A percentile compares a stretch with the other conserved stretches of the same genome.
Conservation (phyloP, 192 early-diverging fungal species). For the Dissophora globulifera region DNA sequence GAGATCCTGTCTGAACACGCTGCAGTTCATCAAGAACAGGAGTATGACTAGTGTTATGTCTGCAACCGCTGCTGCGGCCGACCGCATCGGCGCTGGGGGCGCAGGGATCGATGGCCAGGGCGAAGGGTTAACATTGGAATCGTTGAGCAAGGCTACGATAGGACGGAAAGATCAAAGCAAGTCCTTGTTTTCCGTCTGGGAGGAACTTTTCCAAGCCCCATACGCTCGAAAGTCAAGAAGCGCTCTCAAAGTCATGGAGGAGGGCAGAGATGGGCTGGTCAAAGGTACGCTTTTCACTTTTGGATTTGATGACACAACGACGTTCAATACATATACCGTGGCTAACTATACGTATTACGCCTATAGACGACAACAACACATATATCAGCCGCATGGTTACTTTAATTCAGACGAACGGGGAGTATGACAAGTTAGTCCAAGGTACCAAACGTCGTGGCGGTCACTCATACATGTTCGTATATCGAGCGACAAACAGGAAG, state of each 20-base stretch:
- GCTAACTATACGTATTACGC: too few relatives aligned
- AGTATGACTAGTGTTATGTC: conserved; percentile 6
- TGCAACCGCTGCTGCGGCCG: background rate
- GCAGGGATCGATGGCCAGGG: conserved; percentile 3
- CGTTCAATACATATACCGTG: too few relatives aligned
- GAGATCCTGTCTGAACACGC: conserved; percentile 85
- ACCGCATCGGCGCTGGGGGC: conserved; percentile 1
- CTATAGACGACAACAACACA: conserved; percentile 47
- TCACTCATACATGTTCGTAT: too few relatives aligned
- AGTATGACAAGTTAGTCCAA: conserved; percentile 88
- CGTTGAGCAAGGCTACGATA: conserved; percentile 57
- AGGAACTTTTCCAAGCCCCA: conserved; percentile 75
- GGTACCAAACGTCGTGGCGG: too few relatives aligned
- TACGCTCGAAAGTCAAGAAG: conserved; percentile 39
- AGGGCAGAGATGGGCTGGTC: conserved; percentile 37
- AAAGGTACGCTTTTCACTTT: conserved; percentile 19
- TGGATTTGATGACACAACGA: background rate
- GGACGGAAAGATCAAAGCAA: conserved; percentile 86
- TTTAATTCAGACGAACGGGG: conserved; percentile 73
- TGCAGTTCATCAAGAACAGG: conserved; percentile 71
- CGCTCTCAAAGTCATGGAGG: conserved; percentile 38
- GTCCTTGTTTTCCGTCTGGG: conserved; percentile 85
- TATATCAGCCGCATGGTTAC: conserved; percentile 65
- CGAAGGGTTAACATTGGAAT: conserved; percentile 56
- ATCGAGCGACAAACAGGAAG: too few relatives aligned